These are phyloP conservation scores for Nymphaea thermarum DNA, from an alignment of 164 flowering plant species.

Conservation along the genomic window DNA sequence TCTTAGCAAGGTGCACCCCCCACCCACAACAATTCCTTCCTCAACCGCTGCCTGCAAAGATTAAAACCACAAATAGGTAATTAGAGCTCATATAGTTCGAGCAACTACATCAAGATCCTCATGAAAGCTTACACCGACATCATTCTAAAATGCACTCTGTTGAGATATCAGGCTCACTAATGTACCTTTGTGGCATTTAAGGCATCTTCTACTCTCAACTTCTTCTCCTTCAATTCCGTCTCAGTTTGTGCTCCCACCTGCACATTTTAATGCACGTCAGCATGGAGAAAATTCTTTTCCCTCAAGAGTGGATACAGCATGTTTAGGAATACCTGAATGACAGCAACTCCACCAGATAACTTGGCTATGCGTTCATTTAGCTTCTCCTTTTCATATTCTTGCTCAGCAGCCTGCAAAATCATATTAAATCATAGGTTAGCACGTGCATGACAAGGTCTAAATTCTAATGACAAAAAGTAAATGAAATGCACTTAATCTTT, in stretches of 20 bases:
- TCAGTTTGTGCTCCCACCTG: constrained; percentile 99
- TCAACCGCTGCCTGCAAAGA: constrained; percentile 88
- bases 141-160: background rate
- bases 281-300: background rate
- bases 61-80: background rate
- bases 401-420: constrained; percentile 65
- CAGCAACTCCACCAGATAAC: constrained; percentile 97
- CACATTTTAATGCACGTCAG: background rate
- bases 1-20: constrained; percentile 83
- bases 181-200: constrained; percentile 94
- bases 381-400: constrained; percentile 91
- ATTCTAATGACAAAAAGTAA: too few relatives aligned
- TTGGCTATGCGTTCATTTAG: constrained; percentile 96
- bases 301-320: background rate
- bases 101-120: background rate
- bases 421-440: background rate
- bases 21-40: constrained; percentile 95
- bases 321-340: constrained; percentile 50
- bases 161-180: background rate
- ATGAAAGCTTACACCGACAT: background rate
- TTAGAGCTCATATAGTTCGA: background rate
- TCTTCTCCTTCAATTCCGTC: constrained; percentile 92
- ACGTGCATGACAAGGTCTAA: background rate
- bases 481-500: too few relatives aligned
- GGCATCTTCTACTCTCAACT: constrained; percentile 97